These are phyloP conservation scores for Microsporum canis DNA, from an alignment of 2,329 filamentous ascomycete genomes.

Conservation along the genomic window DNA sequence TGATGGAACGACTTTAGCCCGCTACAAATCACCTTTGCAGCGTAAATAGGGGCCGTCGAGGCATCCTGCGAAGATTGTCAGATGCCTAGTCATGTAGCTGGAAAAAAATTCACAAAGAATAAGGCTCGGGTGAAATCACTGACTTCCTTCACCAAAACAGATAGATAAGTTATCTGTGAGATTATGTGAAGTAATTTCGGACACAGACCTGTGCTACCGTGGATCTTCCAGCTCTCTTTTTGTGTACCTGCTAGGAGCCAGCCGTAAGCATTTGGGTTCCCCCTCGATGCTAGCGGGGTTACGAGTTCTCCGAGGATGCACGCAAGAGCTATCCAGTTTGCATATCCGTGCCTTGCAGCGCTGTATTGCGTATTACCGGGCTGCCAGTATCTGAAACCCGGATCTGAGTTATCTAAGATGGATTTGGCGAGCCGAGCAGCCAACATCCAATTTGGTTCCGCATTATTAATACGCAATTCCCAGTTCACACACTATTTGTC, in stretches of 20 bases:
- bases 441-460: neutral
- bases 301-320: slow-evolving; percentile 1
- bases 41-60: neutral
- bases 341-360: neutral
- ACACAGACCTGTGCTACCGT: slow-evolving; percentile 12
- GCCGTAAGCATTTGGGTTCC: neutral
- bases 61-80: neutral
- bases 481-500: slow-evolving; percentile 1
- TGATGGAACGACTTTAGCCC: slow-evolving; percentile 10
- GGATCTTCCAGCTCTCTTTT: slow-evolving; percentile 10
- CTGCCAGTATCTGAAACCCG: neutral
- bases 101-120: neutral
- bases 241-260: slow-evolving; percentile 9
- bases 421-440: neutral
- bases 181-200: slow-evolving; percentile 13
- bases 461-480: neutral
- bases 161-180: slow-evolving; percentile 11
- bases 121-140: neutral
- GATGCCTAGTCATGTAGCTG: neutral
- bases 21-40: slow-evolving; percentile 7
- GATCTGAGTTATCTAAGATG: neutral
- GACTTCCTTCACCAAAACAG: neutral
- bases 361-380: neutral
- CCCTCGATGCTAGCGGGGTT: neutral
- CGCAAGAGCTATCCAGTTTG: slow-evolving; percentile 1